phyloP scores from a whole-genome alignment of 805 yeast species.

The Tetrapisispora iriomotensis region DNA sequence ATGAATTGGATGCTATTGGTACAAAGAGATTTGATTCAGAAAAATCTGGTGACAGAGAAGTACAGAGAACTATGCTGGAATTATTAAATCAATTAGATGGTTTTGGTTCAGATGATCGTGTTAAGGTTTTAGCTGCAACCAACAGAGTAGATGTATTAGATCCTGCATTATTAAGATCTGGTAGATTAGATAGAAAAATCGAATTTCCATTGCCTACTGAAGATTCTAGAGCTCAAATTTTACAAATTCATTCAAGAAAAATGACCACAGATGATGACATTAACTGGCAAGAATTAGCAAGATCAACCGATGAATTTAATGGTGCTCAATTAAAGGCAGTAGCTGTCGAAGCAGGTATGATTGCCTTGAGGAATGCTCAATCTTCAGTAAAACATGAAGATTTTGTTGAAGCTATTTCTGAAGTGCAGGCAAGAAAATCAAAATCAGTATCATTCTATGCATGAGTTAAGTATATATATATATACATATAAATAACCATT shows the following conservation, averaged over 20 bases:
- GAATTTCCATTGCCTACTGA: slow-evolving; percentile 97
- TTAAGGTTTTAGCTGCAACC: slow-evolving; percentile 95
- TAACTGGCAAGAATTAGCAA: slow-evolving; percentile 96
- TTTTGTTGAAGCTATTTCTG: slow-evolving; percentile 95
- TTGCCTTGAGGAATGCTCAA: slow-evolving; percentile 93
- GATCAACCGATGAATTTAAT: slow-evolving; percentile 96
- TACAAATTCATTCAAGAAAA: slow-evolving; percentile 95
- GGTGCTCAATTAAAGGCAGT: slow-evolving; percentile 99
- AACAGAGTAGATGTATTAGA: slow-evolving; percentile 96
- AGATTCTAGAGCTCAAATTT: slow-evolving; percentile 92
- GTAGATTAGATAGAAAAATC: slow-evolving; percentile 94
- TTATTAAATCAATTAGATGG: slow-evolving; percentile 95
- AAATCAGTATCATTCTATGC: slow-evolving; percentile 96
- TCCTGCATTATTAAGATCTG: slow-evolving; percentile 96
- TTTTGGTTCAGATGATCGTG: slow-evolving; percentile 93
- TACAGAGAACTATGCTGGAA: slow-evolving; percentile 98
- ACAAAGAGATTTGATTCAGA: slow-evolving; percentile 96
- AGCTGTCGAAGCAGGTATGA: slow-evolving; percentile 99
- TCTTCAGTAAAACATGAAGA: slow-evolving; percentile 90
- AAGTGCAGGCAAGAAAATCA: slow-evolving; percentile 94
- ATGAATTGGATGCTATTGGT: slow-evolving; percentile 98
- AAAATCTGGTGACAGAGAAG: slow-evolving; percentile 96
- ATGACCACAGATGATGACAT: slow-evolving; percentile 87
- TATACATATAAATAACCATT: slow-evolving; percentile 3
- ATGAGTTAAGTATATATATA: slow-evolving; percentile 29